These are phyloP conservation scores for Fusarium abutilonis DNA, from an alignment of 2,329 filamentous ascomycete species.

Conservation along the genomic window DNA sequence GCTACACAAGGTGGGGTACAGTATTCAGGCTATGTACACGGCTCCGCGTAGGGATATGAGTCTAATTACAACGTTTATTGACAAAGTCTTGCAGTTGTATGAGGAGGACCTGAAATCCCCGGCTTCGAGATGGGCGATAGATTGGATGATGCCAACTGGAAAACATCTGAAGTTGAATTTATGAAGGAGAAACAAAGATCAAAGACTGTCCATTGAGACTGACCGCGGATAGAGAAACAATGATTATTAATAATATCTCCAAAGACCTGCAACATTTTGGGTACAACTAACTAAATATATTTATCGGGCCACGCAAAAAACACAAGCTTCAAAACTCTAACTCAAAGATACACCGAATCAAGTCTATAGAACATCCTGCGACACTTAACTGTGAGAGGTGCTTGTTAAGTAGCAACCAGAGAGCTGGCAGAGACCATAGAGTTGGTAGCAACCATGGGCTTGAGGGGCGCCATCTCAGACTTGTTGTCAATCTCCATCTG, in stretches of 20 bases:
- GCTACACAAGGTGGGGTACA: slow-evolving; percentile 9
- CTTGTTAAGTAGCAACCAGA: neutral
- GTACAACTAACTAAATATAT: neutral
- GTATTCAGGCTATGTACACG: neutral
- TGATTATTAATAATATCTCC: too few species aligned
- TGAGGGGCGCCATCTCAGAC: neutral
- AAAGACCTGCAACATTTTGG: too few species aligned
- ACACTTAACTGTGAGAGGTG: too few species aligned
- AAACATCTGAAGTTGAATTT: neutral
- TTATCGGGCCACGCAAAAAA: neutral
- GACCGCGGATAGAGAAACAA: too few species aligned
- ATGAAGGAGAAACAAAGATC: neutral
- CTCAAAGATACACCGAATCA: neutral
- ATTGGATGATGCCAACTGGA: neutral
- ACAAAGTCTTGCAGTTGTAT: slow-evolving; percentile 3
- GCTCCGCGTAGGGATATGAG: too few species aligned
- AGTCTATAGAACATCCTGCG: neutral
- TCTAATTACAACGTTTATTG: too few species aligned
- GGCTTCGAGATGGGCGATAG: neutral
- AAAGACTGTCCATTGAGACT: too few species aligned
- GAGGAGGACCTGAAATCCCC: slow-evolving; percentile 8
- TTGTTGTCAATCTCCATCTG: slow-evolving; percentile 25
- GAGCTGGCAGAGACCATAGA: neutral
- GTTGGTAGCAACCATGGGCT: slow-evolving; percentile 1
- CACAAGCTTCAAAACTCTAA: neutral